These are phyloP conservation scores for Lodderomyces parapsilosis DNA, from an alignment of 1,139 yeast species.

Conservation along the genomic window DNA sequence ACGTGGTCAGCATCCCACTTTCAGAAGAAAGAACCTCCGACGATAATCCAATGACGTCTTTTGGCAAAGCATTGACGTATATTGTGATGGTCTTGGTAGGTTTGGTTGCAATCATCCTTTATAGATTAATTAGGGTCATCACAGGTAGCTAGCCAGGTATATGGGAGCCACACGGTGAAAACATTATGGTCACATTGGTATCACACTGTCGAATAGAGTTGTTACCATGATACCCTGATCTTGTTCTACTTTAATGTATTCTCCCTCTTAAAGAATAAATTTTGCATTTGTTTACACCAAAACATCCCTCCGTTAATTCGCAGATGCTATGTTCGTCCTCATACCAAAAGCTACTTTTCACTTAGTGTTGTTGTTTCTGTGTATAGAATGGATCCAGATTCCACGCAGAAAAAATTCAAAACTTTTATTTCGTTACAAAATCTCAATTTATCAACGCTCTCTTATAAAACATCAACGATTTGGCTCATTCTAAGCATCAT, in stretches of 20 bases:
- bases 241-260: too few relatives aligned
- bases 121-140: conserved; percentile 22
- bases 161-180: not conserved
- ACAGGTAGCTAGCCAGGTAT: not conserved
- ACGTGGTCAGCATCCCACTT: conserved; percentile 44
- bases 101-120: conserved; percentile 21
- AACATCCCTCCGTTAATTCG: too few relatives aligned
- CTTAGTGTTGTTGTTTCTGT: too few relatives aligned
- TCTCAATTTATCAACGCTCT: not conserved
- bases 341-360: too few relatives aligned
- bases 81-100: conserved; percentile 21
- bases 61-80: conserved; percentile 23
- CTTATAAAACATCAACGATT: not conserved
- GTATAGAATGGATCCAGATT: too few relatives aligned
- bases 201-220: too few relatives aligned
- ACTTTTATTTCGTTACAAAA: not conserved
- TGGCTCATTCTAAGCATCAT: too few relatives aligned
- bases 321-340: too few relatives aligned
- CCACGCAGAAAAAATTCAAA: not conserved
- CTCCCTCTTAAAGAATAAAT: too few relatives aligned
- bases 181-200: too few relatives aligned
- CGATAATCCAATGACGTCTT: conserved; percentile 19
- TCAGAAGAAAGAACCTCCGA: conserved; percentile 27
- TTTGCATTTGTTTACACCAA: too few relatives aligned
- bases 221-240: too few relatives aligned